Evolutionary conservation across 306 rosid genomes (phyloP), one percentile per base, ranked within the genome.

Genomic region (Dalbergia oliveri): DNA sequence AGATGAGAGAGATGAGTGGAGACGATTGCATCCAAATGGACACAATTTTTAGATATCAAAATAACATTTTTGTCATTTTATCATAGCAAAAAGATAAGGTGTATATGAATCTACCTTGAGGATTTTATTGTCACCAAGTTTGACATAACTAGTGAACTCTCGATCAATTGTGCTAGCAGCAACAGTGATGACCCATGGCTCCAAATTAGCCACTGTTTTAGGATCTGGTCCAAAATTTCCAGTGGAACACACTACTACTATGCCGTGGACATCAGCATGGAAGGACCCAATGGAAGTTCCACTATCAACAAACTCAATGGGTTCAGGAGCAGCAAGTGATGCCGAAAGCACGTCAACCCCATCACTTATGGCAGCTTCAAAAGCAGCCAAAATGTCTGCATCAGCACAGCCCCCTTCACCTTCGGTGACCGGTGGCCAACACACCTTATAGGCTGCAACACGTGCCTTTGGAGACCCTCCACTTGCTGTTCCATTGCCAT

Each of bases 391-490:
- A 34, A 91, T 84, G 74, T 95, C 99, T 0, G 96, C 90, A 62
- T 84, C 94, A 15, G 1, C 76, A 88, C 99, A 95, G 35, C 67
- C 80, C 0, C 39, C 34, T 2, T 31, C 51, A 1, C 6, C 56
- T 0, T 11, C 53, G 31, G 31, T 26, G 9, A 6, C 0, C 3
- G 59, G 33, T 4, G 84, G 87, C 97, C 97, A 95, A 8, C 98
- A 95, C 3, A 86, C 93, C 83, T 95, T 95, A 76, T 95, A 95
- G 26, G 97, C 77, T 19, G 88, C 99, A 71, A 93, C 92, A 5
- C 88, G 87, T 8, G 94, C 96, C 51, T 64, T 88, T 1, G 99
- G 98, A 1, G 99, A 89, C n/a, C 99, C 99, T 5, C 99, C 99
- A 1, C 87, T 90, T 0, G 97, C 97, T 1, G 93, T 91, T 39